A percentile compares a stretch with the other conserved stretches of the same genome.
Conservation (phyloP, 73 alveolate species). For the Paramecium pentaurelia region DNA sequence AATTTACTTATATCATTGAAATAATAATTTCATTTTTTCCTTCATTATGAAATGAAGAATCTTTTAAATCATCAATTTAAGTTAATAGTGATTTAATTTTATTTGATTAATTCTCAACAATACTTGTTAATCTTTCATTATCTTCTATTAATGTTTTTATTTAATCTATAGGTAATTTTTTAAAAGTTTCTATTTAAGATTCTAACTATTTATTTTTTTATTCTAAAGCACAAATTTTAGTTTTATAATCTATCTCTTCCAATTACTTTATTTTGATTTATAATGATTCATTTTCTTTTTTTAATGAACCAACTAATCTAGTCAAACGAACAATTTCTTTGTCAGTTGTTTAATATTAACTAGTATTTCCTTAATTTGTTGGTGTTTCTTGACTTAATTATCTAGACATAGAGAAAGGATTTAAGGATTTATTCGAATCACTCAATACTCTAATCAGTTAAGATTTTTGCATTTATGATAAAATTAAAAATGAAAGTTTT, state of each 20-base stretch:
- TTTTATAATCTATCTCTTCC: background rate
- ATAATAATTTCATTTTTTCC: constrained; percentile 1
- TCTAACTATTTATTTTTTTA: background rate
- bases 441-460: background rate
- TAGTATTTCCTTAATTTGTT: background rate
- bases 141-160: background rate
- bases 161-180: background rate
- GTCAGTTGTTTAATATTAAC: background rate
- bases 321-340: background rate
- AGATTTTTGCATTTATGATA: background rate
- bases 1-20: background rate
- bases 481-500: background rate
- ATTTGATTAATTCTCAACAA: background rate
- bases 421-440: constrained; percentile 45
- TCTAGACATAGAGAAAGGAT: constrained; percentile 58
- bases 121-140: background rate
- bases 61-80: background rate
- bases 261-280: background rate
- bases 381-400: background rate
- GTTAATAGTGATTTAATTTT: background rate
- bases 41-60: background rate
- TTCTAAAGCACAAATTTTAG: background rate
- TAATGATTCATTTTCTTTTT: background rate
- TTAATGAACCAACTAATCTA: background rate
- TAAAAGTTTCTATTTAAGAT: background rate